Conservation (phyloP, 2,329 filamentous ascomycete species). For the Trichoderma gracile region DNA sequence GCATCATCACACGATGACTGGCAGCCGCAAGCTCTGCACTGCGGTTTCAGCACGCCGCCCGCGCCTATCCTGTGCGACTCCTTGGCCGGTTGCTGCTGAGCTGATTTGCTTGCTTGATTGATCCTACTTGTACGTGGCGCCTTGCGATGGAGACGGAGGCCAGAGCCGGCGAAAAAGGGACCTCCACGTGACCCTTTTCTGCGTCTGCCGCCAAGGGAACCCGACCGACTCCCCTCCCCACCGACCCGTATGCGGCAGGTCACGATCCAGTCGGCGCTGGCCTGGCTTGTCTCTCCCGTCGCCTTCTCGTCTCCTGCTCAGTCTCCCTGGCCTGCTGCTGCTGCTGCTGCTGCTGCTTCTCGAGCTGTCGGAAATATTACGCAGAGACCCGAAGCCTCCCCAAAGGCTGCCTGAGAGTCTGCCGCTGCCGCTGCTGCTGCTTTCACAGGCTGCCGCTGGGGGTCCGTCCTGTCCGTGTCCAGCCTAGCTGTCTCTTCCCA, state of each 20-base stretch:
- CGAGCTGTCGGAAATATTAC: too few species aligned
- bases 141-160: constrained; percentile 16
- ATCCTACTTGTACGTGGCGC: constrained; percentile 9
- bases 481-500: neutral
- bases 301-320: neutral
- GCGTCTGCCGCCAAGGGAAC: constrained; percentile 20
- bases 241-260: constrained; percentile 27
- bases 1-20: constrained; percentile 11
- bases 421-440: constrained; percentile 16
- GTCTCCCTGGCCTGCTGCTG: too few species aligned
- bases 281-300: neutral
- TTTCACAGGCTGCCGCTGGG: constrained; percentile 22
- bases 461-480: constrained; percentile 4
- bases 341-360: too few species aligned
- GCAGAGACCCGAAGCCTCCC: neutral
- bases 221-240: constrained; percentile 22
- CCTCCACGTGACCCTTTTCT: constrained; percentile 26
- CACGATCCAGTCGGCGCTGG: constrained; percentile 26
- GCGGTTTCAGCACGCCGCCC: constrained; percentile 12
- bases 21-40: neutral
- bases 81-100: neutral
- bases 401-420: constrained; percentile 1
- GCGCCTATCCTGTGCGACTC: constrained; percentile 9
- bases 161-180: constrained; percentile 17
- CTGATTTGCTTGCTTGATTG: too few species aligned